These are phyloP conservation scores for Citrus medica DNA, from an alignment of 345 rosid genomes.

Conservation along the genomic window DNA sequence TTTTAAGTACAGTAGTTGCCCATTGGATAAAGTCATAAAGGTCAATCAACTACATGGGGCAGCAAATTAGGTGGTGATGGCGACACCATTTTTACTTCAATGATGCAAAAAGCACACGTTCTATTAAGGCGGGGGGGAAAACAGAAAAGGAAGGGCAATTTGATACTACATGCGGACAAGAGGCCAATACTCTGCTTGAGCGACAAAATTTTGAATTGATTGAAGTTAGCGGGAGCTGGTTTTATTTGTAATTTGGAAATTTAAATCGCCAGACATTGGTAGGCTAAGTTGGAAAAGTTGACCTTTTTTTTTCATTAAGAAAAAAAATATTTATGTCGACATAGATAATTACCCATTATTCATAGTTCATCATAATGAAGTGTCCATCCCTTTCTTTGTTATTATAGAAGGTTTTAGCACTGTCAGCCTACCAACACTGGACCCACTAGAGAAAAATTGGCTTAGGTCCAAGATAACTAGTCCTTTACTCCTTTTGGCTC, in stretches of 20 bases:
- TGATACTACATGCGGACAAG: not conserved
- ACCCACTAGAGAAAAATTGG: too few relatives aligned
- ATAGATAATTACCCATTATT: not conserved
- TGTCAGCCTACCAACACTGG: too few relatives aligned
- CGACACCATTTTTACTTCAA: too few relatives aligned
- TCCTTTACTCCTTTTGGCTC: too few relatives aligned
- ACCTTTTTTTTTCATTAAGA: not conserved
- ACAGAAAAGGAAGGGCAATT: too few relatives aligned
- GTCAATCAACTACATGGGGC: not conserved
- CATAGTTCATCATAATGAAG: not conserved
- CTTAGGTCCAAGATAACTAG: too few relatives aligned
- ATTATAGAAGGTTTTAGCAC: not conserved
- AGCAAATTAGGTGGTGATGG: not conserved
- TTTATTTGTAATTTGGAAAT: not conserved
- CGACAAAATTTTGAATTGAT: constrained; percentile 15
- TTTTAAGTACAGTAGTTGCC: not conserved
- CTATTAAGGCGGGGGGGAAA: too few relatives aligned
- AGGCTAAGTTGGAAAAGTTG: not conserved
- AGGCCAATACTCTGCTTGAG: not conserved
- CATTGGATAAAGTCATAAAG: not conserved
- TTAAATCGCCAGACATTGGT: not conserved
- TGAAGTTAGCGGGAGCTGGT: constrained; percentile 20
- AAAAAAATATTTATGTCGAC: not conserved
- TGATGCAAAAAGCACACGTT: not conserved
- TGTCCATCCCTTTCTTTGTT: not conserved